Conservation (phyloP, 352 stramenopile genomes). For the Pythium coloratum region DNA sequence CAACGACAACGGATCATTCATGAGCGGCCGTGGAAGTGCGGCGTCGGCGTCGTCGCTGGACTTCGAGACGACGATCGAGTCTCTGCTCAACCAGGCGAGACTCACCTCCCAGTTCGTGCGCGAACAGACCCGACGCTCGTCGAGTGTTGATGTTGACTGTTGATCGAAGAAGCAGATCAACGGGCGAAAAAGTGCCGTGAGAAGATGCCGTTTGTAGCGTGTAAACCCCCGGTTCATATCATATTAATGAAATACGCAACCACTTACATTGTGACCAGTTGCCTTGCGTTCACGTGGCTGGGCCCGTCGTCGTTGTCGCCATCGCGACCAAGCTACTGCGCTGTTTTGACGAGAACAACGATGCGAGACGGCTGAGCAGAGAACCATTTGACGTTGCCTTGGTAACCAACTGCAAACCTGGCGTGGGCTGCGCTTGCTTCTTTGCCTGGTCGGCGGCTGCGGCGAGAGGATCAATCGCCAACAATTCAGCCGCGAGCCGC, state of each 20-base stretch:
- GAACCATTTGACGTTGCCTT: neutral
- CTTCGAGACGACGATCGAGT: conserved; percentile 74
- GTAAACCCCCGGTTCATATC: neutral
- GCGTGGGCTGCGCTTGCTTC: neutral
- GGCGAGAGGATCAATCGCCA: conserved; percentile 26
- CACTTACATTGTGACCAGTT: neutral
- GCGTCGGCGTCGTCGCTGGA: conserved; percentile 57
- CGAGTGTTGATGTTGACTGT: conserved; percentile 14
- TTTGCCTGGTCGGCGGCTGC: conserved; percentile 4
- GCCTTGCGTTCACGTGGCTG: neutral
- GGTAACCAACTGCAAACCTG: neutral
- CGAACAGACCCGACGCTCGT: conserved; percentile 15
- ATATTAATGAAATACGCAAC: neutral
- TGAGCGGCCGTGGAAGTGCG: conserved; percentile 16
- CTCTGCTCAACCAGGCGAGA: conserved; percentile 62
- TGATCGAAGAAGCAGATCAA: neutral
- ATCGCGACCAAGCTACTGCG: neutral
- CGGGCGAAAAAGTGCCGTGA: neutral
- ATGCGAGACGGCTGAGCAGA: conserved; percentile 2
- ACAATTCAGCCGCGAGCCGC: conserved; percentile 20
- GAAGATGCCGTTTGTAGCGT: neutral
- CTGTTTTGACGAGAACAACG: neutral
- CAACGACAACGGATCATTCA: conserved; percentile 7
- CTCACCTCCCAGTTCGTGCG: conserved; percentile 53
- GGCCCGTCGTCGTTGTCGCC: neutral